Percentiles rank a stretch among this genome's conserved stretches.
Evolutionary conservation across 768 basidiomycete genomes (phyloP).

Genomic region (Sistotremastrum suecicum): DNA sequence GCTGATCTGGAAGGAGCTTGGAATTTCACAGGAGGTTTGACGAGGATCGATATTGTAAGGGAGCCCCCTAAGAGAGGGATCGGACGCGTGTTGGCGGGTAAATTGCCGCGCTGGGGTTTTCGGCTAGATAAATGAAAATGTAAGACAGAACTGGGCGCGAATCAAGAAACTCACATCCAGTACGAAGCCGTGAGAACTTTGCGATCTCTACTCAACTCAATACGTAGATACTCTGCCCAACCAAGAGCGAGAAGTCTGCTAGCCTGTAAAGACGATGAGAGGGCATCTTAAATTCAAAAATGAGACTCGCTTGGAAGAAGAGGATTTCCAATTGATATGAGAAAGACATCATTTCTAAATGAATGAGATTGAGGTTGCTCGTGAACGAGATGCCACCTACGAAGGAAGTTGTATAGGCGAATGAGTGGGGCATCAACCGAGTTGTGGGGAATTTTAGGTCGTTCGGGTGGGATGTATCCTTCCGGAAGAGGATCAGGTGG

Average conservation of each 20-base stretch:
- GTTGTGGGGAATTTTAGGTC: conserved; percentile 39
- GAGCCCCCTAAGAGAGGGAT: conserved; percentile 56
- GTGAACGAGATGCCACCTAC: conserved; percentile 30
- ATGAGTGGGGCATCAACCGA: conserved; percentile 73
- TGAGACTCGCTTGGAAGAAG: conserved; percentile 47
- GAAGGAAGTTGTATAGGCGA: conserved; percentile 77
- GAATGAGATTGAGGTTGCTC: conserved; percentile 3
- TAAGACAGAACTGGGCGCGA: background rate
- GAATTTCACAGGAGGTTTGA: conserved; percentile 23
- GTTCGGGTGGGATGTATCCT: conserved; percentile 14
- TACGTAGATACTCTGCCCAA: conserved; percentile 66
- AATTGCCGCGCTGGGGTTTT: conserved; percentile 18
- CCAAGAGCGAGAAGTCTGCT: conserved; percentile 68
- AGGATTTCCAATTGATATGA: conserved; percentile 88
- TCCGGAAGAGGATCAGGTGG: conserved; percentile 28
- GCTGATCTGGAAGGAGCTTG: conserved; percentile 39
- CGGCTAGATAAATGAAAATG: conserved; percentile 18
- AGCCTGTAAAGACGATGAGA: conserved; percentile 26
- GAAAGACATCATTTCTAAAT: conserved; percentile 74
- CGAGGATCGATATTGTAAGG: conserved; percentile 47
- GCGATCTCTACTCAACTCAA: conserved; percentile 55
- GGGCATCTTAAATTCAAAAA: background rate
- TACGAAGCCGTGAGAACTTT: conserved; percentile 65
- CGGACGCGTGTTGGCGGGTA: conserved; percentile 12
- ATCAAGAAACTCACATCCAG: conserved; percentile 50